Evolutionary conservation across 257 asterid species (phyloP), one percentile per base, ranked within the genome.

Genomic region (Gardenia jasminoides): DNA sequence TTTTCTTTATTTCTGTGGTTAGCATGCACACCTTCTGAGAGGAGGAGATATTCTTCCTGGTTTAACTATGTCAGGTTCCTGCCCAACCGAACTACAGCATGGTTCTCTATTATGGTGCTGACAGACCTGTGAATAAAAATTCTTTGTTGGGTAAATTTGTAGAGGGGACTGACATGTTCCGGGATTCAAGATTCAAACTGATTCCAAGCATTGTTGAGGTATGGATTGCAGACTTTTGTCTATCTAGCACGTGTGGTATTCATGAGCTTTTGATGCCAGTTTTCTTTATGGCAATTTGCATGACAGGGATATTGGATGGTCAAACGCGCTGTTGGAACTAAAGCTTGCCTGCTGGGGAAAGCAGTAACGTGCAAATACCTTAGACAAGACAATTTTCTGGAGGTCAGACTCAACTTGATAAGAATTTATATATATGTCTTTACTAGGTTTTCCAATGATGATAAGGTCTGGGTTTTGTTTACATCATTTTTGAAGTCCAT

Each of bases 251-350:
- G 28, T 61, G 19, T 39, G 69, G 43, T 66, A 48, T n/a, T 71
- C 20, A 11, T 81, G 58, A 70, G 70, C 65, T 24, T 58, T 73
- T 44, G 28, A 24, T 46, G 59, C 76, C 52, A 50, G 0, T 71
- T 76, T 54, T 16, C 43, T 54, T 39, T 48, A 54, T 43, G 36
- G 54, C 31, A 17, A 20, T n/a, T 56, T 76, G 30, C 70, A 67
- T 75, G 19, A 80, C 86, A 96, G 97, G 98, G 98, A 65, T 94
- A 96, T 85, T 96, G 99, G 99, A 96, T 96, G 99, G 99, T 96
- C 72, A 96, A 96, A 82, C 99, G 98, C 69, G 99, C 99, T 10
- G 99, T 96, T 64, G 99, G 99, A 81, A 91, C 97, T 59, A 96
- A 96, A 88, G 98, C 99, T 78, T 93, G 99, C 88, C 87, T 93